phyloP scores from a whole-genome alignment of 257 asterid genomes.

The Nicotiana noctiflora region DNA sequence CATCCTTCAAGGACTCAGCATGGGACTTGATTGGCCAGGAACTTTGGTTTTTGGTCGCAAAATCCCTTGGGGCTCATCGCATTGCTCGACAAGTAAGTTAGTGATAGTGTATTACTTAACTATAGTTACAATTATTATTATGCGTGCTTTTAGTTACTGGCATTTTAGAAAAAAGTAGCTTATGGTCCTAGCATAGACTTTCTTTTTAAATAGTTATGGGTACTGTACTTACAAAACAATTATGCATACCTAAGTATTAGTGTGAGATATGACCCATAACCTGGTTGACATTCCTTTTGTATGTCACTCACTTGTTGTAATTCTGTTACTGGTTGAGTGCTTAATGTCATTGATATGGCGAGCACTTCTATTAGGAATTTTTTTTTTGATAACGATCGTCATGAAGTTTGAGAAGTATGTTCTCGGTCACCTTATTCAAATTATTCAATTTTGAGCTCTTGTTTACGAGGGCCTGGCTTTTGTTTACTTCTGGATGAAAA shows the following conservation, averaged over 20 bases:
- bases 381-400: not conserved
- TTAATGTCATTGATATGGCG: not conserved
- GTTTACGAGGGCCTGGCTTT: not conserved
- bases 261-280: not conserved
- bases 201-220: not conserved
- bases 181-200: not conserved
- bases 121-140: not conserved
- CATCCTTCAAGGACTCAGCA: conserved; percentile 61
- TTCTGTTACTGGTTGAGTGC: not conserved
- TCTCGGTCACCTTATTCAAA: not conserved
- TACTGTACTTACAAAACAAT: not conserved
- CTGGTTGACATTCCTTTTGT: not conserved
- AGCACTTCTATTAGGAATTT: not conserved
- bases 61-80: conserved; percentile 66
- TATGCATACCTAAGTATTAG: not conserved
- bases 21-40: conserved; percentile 70
- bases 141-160: not conserved
- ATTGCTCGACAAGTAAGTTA: conserved; percentile 82
- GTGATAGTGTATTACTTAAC: not conserved
- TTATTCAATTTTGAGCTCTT: not conserved
- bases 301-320: not conserved
- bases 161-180: not conserved
- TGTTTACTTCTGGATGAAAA: not conserved
- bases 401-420: not conserved
- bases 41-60: conserved; percentile 81